Base-by-base conservation (phyloP, 208 protist genomes). In the Tritrichomonas foetus region DNA sequence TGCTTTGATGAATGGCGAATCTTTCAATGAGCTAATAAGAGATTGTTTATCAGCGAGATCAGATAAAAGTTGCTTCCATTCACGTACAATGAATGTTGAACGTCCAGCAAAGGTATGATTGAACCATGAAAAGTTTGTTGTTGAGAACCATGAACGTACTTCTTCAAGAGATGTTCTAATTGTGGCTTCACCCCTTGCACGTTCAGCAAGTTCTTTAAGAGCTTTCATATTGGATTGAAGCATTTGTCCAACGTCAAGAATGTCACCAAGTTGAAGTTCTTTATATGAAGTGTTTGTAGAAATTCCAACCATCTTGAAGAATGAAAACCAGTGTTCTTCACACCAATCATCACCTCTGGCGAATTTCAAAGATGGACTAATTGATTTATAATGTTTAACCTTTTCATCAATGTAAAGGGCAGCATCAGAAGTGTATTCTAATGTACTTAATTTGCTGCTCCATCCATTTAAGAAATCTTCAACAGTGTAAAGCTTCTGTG, bases 1-100 rank as follows among this genome's bases (percentile, higher is more conserved):
- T 75, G 97, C 94, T 33, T 80, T 92, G 95, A 98, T 98, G 95
- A 98, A 99, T 22, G 97, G 98, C 1, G 97, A 98, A 84, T 99
- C 98, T 96, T 98, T 98, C 95, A 99, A 97, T 94, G 98, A 98
- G 53, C 97, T 36, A 49, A 99, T 96, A 25, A 99, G 95, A 39
- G 98, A 97, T 94, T 98, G 97, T 93, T 99, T 97, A 95, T 99
- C 98, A 94, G 97, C 98, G 1, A 99, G 96, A 27, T 97, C 94
- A 30, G 97, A 97, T 57, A 98, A 94, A 1, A 98, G 95, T 82
- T 99, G 98, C 94, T 98, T 98, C 98, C 98, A 99, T 64, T 99
- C 98, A 22, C 97, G 97, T 94, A 99, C 98, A 47, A 99, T 96
- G 80, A 96, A 94, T 50, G 98, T 96, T 66, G 75, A 89, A 25